Evolutionary conservation across 768 basidiomycete genomes (phyloP).

Genomic region (Tephrocybe sp.): DNA sequence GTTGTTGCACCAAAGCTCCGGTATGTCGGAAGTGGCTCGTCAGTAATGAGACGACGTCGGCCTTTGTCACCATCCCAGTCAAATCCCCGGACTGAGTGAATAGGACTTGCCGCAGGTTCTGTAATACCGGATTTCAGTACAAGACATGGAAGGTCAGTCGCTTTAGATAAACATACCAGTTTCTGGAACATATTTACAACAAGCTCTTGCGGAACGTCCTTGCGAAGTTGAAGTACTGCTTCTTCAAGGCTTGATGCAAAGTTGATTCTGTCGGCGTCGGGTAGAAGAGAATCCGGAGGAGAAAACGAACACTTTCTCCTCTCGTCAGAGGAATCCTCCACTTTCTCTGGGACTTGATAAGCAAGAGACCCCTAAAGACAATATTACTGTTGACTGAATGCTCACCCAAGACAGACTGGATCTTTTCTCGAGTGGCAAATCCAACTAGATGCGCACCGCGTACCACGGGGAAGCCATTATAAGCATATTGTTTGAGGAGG

Average conservation of each 20-base stretch:
- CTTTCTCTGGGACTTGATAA: conserved; percentile 20
- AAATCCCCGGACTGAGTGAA: conserved; percentile 61
- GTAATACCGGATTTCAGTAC: too few species aligned
- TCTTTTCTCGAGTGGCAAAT: conserved; percentile 56
- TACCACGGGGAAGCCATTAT: conserved; percentile 67
- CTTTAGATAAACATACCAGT: conserved; percentile 38
- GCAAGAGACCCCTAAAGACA: background rate
- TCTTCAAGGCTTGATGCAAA: conserved; percentile 41
- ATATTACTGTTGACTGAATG: background rate
- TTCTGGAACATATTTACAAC: conserved; percentile 76
- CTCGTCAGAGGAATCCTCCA: conserved; percentile 27
- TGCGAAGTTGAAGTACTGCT: conserved; percentile 58
- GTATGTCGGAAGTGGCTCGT: conserved; percentile 58
- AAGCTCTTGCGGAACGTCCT: conserved; percentile 68
- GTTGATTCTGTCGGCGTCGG: conserved; percentile 31
- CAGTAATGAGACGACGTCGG: conserved; percentile 59
- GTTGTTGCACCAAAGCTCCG: conserved; percentile 32
- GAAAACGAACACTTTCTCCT: conserved; percentile 44
- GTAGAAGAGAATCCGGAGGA: conserved; percentile 22
- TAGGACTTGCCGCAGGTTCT: conserved; percentile 69
- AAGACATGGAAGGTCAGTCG: too few species aligned
- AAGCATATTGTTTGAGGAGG: conserved; percentile 43
- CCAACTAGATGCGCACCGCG: conserved; percentile 51
- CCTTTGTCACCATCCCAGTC: conserved; percentile 66
- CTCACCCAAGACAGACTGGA: conserved; percentile 38